A percentile compares a stretch with the other conserved stretches of the same genome.
Conservation (phyloP, 345 rosid species). For the Lumnitzera littorea region DNA sequence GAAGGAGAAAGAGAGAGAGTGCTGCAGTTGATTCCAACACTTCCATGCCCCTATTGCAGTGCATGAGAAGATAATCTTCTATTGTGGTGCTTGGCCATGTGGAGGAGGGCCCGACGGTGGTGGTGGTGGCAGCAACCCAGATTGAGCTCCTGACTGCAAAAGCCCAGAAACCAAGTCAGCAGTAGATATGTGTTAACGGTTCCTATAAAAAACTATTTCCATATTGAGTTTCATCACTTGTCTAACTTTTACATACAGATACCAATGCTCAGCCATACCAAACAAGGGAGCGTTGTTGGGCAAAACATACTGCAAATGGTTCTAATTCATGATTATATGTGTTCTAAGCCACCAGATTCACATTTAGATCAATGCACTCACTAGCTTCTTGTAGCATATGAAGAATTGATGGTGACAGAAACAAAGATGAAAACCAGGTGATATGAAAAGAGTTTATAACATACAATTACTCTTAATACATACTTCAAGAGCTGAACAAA, state of each 20-base stretch:
- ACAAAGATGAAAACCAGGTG: too few relatives aligned
- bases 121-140: slow-evolving; percentile 46
- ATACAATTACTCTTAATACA: background rate
- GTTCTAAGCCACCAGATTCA: too few relatives aligned
- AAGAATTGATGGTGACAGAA: background rate
- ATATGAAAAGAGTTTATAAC: background rate
- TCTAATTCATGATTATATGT: too few relatives aligned
- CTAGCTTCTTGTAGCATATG: too few relatives aligned
- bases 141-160: slow-evolving; percentile 51
- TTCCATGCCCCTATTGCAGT: too few relatives aligned
- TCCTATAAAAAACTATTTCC: background rate
- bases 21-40: too few relatives aligned
- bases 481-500: background rate
- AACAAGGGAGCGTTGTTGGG: too few relatives aligned
- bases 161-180: slow-evolving; percentile 1
- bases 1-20: too few relatives aligned
- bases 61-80: too few relatives aligned
- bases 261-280: too few relatives aligned
- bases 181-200: background rate
- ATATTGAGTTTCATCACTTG: background rate
- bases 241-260: background rate
- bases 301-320: too few relatives aligned
- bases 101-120: slow-evolving; percentile 53
- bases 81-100: slow-evolving; percentile 28
- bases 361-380: too few relatives aligned